Evolutionary conservation across 176 grass and related monocot genomes (phyloP).

Genomic region (Carex myosuroides): DNA sequence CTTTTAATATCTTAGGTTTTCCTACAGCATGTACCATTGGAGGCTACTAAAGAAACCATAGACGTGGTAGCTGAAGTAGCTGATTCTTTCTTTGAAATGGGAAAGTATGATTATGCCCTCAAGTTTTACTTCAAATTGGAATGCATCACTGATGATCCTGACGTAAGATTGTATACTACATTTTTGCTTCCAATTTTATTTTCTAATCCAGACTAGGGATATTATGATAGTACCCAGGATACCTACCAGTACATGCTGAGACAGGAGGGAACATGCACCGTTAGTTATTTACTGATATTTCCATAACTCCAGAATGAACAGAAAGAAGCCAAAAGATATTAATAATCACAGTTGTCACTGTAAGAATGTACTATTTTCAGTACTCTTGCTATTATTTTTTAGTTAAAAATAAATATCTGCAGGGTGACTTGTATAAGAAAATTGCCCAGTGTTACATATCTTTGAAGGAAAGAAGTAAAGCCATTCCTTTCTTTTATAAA

Average conservation of each 20-base stretch:
- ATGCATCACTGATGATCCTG: conserved; percentile 32
- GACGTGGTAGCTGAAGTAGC: conserved; percentile 53
- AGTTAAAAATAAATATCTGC: conserved; percentile 26
- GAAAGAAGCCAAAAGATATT: background rate
- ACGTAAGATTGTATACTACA: conserved; percentile 39
- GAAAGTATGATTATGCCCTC: conserved; percentile 56
- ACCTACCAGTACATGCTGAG: background rate
- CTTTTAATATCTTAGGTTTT: conserved; percentile 38
- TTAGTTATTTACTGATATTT: background rate
- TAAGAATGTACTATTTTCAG: conserved; percentile 8
- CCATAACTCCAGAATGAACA: background rate
- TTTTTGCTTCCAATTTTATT: background rate
- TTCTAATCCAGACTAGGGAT: background rate
- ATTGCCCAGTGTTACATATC: conserved; percentile 71
- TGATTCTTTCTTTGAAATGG: conserved; percentile 45
- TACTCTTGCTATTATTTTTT: background rate
- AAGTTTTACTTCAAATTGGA: conserved; percentile 68
- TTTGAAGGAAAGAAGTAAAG: conserved; percentile 49
- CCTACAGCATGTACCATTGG: conserved; percentile 43
- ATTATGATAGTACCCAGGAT: background rate
- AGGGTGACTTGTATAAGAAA: conserved; percentile 62
- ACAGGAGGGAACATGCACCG: background rate
- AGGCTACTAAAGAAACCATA: conserved; percentile 41
- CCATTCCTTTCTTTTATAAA: conserved; percentile 75
- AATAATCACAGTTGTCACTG: background rate